Evolutionary conservation across 805 yeast species (phyloP), one percentile per base, ranked within the genome.

Genomic region (Kluyveromyces wickerhamii): DNA sequence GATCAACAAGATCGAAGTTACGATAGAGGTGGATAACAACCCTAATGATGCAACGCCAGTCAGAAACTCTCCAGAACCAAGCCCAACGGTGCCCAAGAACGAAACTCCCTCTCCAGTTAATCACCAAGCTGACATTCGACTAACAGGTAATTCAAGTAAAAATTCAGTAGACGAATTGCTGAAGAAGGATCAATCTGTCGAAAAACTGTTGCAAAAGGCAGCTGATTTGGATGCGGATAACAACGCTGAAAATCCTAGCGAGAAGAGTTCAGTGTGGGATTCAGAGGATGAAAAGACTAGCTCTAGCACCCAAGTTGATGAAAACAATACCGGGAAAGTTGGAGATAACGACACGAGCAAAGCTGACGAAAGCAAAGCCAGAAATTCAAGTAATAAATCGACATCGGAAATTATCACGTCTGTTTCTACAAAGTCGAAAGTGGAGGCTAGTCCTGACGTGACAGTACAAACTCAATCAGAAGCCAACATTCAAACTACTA

Each of bases 171-270:
- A 47, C 24, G 53, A 47, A 14, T 38, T 33, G 13, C 42, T 57
- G 26, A 49, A 46, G 27, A 31, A 38, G 7, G 59, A 54, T 32
- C 33, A 34, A 18, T 49, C 57, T n/a, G 57, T 59, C 7, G 44
- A 51, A 26, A 45, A 48, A 14, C 39, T 59, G 9, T 27, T 59
- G 18, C 35, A 51, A 35, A 59, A 52, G 24, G 52, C 63, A 1
- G 39, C 54, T 3, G 37, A 39, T 23, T 35, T 59, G 11, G 63
- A 59, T 36, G 36, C 44, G 1, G 43, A 44, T 7, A 59, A 59
- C 32, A 42, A 49, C 23, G 59, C 59, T 3, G 62, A 59, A 36
- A 59, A 59, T 35, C 62, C 63, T 22, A 50, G 62, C 0, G 50
- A 53, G 29, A 51, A 43, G 12, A 41, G 50, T 4, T 54, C 58